A percentile compares a stretch with the other conserved stretches of the same genome.
These are phyloP conservation scores for Tylopilus sp. DNA, from an alignment of 1,284 basidiomycete genomes.

Conservation along the genomic window DNA sequence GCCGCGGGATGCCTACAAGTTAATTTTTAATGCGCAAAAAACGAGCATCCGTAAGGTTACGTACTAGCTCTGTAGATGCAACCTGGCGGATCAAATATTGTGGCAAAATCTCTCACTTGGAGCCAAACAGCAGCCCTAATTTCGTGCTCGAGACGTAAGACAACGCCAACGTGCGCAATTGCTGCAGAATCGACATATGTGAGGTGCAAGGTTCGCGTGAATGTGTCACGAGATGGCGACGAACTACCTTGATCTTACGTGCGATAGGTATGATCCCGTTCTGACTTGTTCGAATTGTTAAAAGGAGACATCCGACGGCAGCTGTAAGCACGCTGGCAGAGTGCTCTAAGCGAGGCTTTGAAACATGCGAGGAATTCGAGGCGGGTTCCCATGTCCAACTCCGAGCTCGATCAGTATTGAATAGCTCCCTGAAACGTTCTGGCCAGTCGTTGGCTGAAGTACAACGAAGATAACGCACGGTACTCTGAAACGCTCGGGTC, in stretches of 20 bases:
- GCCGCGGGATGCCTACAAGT: not conserved
- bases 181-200: not conserved
- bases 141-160: conserved; percentile 3
- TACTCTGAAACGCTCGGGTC: conserved; percentile 7
- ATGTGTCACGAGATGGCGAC: conserved; percentile 2
- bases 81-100: not conserved
- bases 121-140: not conserved
- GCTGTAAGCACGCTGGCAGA: not conserved
- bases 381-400: not conserved
- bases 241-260: not conserved
- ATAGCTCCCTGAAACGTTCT: not conserved
- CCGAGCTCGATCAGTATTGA: not conserved
- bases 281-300: not conserved
- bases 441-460: not conserved
- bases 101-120: conserved; percentile 1
- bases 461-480: not conserved
- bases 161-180: conserved; percentile 1
- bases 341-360: conserved; percentile 3
- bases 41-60: not conserved
- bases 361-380: conserved; percentile 5
- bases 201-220: not conserved
- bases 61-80: not conserved
- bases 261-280: no score
- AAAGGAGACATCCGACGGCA: not conserved
- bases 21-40: not conserved